These are phyloP conservation scores for Polytrichum commune DNA, from an alignment of 225 moss, liverwort and hornwort species.

Conservation along the genomic window DNA sequence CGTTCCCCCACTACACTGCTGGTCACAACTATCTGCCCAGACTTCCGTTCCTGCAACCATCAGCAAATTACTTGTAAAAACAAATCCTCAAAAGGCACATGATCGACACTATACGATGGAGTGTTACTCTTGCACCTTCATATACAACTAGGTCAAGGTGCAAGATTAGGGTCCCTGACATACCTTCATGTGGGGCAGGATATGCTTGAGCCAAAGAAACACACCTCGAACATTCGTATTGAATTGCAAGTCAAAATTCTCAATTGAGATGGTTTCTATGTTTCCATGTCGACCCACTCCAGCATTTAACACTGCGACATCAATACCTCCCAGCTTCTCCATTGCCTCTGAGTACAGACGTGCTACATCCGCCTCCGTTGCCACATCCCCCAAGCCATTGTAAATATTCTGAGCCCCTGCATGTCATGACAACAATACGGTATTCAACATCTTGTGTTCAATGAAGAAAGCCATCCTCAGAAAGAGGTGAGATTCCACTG, in stretches of 20 bases:
- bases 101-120: too few relatives aligned
- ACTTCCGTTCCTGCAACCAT: slow-evolving; percentile 35
- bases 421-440: not conserved
- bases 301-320: slow-evolving; percentile 54
- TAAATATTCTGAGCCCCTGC: slow-evolving; percentile 37
- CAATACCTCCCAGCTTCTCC: slow-evolving; percentile 50
- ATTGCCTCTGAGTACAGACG: slow-evolving; percentile 45
- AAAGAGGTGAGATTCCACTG: not conserved
- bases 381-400: slow-evolving; percentile 44
- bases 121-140: too few relatives aligned
- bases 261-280: slow-evolving; percentile 38
- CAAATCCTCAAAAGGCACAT: not conserved
- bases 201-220: slow-evolving; percentile 53
- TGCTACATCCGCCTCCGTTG: slow-evolving; percentile 38
- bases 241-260: slow-evolving; percentile 50
- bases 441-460: not conserved
- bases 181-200: slow-evolving; percentile 49
- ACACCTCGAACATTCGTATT: slow-evolving; percentile 57
- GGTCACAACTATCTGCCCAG: slow-evolving; percentile 53
- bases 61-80: too few relatives aligned
- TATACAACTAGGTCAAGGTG: not conserved
- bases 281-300: slow-evolving; percentile 31
- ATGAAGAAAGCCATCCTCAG: not conserved
- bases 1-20: slow-evolving; percentile 48
- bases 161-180: not conserved